Conservation (phyloP, 495 filamentous ascomycete species). For the Talaromyces trachyspermus region DNA sequence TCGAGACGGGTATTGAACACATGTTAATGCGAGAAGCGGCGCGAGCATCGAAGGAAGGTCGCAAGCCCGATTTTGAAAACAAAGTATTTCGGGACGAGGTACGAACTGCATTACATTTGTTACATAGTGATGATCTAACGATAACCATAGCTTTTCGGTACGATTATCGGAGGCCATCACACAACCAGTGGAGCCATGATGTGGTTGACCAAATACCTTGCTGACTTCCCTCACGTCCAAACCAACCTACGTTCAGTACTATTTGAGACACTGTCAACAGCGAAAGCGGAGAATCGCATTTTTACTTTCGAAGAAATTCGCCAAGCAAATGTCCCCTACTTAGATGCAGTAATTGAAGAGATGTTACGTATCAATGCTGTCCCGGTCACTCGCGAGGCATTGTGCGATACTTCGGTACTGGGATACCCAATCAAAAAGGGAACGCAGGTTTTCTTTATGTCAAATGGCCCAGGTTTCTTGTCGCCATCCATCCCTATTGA, state of each 20-base stretch:
- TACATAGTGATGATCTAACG: no score
- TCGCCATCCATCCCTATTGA: not conserved
- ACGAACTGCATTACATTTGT: no score
- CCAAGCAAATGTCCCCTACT: conserved; percentile 19
- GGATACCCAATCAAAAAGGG: conserved; percentile 19
- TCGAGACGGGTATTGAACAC: no score
- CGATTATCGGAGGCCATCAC: not conserved
- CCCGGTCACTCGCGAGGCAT: conserved; percentile 15
- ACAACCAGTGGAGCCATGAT: conserved; percentile 14
- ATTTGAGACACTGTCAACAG: not conserved
- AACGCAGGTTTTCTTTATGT: conserved; percentile 13
- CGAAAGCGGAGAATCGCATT: conserved; percentile 12
- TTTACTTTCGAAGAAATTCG: conserved; percentile 16
- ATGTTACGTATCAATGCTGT: conserved; percentile 17
- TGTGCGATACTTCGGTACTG: conserved; percentile 18
- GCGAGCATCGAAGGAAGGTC: no score
- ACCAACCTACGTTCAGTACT: not conserved
- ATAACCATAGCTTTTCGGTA: no score
- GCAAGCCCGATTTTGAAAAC: no score
- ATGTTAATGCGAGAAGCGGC: no score
- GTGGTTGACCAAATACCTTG: conserved; percentile 27
- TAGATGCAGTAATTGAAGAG: conserved; percentile 33
- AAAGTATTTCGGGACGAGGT: no score
- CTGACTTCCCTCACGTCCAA: conserved; percentile 12
- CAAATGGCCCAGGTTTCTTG: not conserved